A percentile compares a stretch with the other conserved stretches of the same genome.
These are phyloP conservation scores for Arachnomyces sp. DNA, from an alignment of 2,329 filamentous ascomycete genomes.

Conservation along the genomic window DNA sequence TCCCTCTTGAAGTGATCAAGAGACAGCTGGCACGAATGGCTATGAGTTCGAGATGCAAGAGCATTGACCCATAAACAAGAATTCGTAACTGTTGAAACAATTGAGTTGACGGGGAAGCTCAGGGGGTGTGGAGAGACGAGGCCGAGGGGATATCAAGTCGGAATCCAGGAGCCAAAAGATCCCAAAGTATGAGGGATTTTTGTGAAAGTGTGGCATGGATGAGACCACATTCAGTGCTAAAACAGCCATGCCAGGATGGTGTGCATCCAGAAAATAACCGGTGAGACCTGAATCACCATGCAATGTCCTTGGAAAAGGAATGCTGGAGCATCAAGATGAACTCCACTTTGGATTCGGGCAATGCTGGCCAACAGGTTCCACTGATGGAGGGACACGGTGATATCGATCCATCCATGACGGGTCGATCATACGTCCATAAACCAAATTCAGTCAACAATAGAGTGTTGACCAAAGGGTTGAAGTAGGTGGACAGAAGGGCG, in stretches of 20 bases:
- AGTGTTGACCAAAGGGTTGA: conserved; percentile 16
- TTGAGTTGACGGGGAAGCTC: conserved; percentile 14
- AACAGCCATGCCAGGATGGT: conserved; percentile 22
- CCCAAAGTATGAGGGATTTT: conserved; percentile 31
- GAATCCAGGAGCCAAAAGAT: conserved; percentile 17
- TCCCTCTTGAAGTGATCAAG: conserved; percentile 23
- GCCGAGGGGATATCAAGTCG: conserved; percentile 3
- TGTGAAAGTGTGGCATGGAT: conserved; percentile 6
- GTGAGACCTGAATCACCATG: conserved; percentile 15
- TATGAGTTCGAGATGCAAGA: conserved; percentile 24
- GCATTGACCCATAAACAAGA: conserved; percentile 18
- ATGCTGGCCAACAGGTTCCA: conserved; percentile 27
- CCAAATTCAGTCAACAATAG: conserved; percentile 24
- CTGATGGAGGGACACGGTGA: conserved; percentile 20
- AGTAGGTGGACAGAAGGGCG: conserved; percentile 13
- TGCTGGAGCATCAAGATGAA: conserved; percentile 14
- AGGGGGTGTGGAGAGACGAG: conserved; percentile 21
- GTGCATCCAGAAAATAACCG: conserved; percentile 31
- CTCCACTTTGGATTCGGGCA: conserved; percentile 24
- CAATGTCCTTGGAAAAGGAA: not conserved
- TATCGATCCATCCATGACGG: conserved; percentile 26
- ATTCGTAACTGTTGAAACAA: conserved; percentile 18
- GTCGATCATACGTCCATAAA: conserved; percentile 21
- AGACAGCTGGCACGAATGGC: conserved; percentile 29
- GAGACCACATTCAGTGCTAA: conserved; percentile 24